Conservation (phyloP, 805 yeast genomes). For the Kluyveromyces lactis region DNA sequence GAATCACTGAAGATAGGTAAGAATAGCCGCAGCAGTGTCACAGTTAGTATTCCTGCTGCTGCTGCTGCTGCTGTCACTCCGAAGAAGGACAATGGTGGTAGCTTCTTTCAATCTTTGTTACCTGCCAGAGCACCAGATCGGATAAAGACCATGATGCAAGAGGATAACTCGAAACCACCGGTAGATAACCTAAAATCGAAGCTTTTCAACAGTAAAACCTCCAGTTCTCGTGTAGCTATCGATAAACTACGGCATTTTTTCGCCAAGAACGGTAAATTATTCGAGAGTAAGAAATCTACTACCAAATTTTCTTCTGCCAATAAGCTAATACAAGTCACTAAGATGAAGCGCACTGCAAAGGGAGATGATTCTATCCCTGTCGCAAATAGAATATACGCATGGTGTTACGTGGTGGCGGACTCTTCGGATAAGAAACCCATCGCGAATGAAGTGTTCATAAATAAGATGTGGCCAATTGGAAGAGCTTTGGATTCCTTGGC, state of each 20-base stretch:
- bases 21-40: neutral
- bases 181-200: neutral
- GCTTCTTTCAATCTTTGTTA: constrained; percentile 18
- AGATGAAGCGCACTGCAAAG: constrained; percentile 15
- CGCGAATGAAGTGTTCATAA: constrained; percentile 15
- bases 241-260: constrained; percentile 22
- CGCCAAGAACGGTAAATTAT: constrained; percentile 5
- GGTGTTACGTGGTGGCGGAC: constrained; percentile 16
- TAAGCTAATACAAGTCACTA: constrained; percentile 12
- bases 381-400: constrained; percentile 21
- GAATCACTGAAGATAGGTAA: constrained; percentile 8
- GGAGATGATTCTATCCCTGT: constrained; percentile 24
- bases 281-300: constrained; percentile 1
- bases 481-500: constrained; percentile 26
- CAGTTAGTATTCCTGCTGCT: neutral
- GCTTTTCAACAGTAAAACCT: constrained; percentile 7
- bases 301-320: constrained; percentile 9
- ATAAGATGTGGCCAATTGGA: constrained; percentile 29
- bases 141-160: constrained; percentile 14
- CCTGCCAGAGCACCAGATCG: constrained; percentile 21
- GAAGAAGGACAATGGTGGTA: constrained; percentile 9
- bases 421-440: constrained; percentile 7
- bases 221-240: constrained; percentile 10
- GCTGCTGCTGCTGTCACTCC: neutral
- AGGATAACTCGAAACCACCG: neutral